A percentile compares a stretch with the other conserved stretches of the same genome.
Conservation (phyloP, 2,329 filamentous ascomycete species). For the Phaeomoniella chlamydospora region DNA sequence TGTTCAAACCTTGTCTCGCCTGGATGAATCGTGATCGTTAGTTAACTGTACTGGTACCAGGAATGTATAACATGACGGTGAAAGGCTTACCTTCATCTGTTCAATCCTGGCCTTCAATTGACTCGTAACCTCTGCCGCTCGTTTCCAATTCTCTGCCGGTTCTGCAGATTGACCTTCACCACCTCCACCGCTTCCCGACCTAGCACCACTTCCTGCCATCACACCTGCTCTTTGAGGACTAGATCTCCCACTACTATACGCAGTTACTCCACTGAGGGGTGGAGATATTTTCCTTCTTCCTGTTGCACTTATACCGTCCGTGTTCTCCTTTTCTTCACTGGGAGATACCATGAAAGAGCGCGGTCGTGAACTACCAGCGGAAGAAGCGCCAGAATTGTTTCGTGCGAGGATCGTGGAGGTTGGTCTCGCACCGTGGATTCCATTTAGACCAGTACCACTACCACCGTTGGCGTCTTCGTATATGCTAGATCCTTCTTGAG, state of each 20-base stretch:
- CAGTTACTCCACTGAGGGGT: conserved; percentile 14
- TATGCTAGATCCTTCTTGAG: conserved; percentile 31
- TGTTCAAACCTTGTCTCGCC: conserved; percentile 29
- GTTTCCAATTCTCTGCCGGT: conserved; percentile 84
- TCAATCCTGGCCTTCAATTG: conserved; percentile 95
- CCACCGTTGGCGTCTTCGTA: conserved; percentile 19
- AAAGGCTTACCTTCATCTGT: conserved; percentile 68
- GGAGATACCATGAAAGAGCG: conserved; percentile 20
- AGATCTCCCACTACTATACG: conserved; percentile 4
- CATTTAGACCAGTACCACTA: not conserved
- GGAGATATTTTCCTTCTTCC: conserved; percentile 29
- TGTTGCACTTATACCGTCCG: conserved; percentile 23
- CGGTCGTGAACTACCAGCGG: not conserved
- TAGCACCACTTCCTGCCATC: conserved; percentile 19
- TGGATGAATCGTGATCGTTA: too few species aligned
- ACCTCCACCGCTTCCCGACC: conserved; percentile 16
- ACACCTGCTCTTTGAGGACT: conserved; percentile 6
- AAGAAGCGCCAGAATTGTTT: conserved; percentile 1
- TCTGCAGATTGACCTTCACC: conserved; percentile 13
- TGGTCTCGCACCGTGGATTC: conserved; percentile 2
- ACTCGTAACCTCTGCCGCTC: conserved; percentile 93
- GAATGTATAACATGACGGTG: not conserved
- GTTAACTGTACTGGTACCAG: conserved; percentile 3
- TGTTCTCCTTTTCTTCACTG: conserved; percentile 64
- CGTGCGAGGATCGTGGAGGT: not conserved